These are phyloP conservation scores for Populus alba DNA, from an alignment of 345 rosid genomes.

Conservation along the genomic window DNA sequence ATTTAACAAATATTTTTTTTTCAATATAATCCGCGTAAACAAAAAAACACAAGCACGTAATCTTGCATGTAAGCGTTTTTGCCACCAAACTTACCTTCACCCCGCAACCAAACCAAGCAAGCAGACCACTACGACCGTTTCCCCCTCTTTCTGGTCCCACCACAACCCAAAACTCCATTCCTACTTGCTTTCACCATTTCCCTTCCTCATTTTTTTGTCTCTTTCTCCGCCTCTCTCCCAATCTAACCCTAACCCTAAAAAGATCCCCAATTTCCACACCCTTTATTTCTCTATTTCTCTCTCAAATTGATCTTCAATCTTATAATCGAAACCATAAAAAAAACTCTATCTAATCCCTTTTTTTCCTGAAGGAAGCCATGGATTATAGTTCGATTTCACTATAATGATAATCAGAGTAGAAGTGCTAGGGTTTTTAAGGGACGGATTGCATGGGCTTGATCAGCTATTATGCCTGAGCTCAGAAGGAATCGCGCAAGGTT, in stretches of 20 bases:
- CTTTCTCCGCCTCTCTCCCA: background rate
- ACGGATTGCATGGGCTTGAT: constrained; percentile 15
- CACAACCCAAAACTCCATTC: background rate
- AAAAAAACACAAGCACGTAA: no score
- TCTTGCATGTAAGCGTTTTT: no score
- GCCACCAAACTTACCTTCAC: no score
- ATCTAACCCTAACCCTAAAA: constrained; percentile 5
- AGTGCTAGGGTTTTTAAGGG: constrained; percentile 3
- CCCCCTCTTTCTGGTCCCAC: background rate
- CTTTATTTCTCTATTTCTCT: background rate
- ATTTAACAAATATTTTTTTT: no score
- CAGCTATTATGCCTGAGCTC: constrained; percentile 38
- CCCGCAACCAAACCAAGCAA: background rate
- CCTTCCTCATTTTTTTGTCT: background rate
- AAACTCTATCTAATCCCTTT: background rate
- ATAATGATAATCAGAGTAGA: constrained; percentile 13
- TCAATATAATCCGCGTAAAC: no score
- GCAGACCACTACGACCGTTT: background rate
- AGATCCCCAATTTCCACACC: background rate
- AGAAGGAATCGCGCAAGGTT: constrained; percentile 59
- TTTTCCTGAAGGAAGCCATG: background rate
- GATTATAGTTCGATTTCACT: constrained; percentile 4
- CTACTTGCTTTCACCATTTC: background rate
- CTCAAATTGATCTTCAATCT: background rate
- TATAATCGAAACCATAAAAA: background rate